phyloP scores from a whole-genome alignment of 2,329 filamentous ascomycete genomes.

The Sporothrix pseudoabietina region DNA sequence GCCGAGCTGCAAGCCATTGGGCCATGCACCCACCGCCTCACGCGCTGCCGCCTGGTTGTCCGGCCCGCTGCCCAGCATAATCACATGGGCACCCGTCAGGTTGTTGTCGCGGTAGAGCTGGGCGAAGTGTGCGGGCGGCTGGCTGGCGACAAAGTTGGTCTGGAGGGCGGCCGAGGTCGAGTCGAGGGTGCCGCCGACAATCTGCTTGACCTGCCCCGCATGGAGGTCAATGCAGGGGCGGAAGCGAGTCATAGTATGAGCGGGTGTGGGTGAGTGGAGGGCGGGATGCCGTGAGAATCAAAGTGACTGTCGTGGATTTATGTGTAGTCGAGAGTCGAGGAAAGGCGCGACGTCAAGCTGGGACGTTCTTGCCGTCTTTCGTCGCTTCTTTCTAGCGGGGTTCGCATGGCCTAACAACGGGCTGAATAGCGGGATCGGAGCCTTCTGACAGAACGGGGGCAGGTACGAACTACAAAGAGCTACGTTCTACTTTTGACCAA shows the following conservation, averaged over 20 bases:
- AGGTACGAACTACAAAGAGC: neutral
- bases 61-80: slow-evolving; percentile 77
- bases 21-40: slow-evolving; percentile 79
- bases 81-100: slow-evolving; percentile 84
- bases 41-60: slow-evolving; percentile 79
- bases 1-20: slow-evolving; percentile 78
- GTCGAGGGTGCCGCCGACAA: slow-evolving; percentile 90
- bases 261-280: neutral
- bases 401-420: neutral
- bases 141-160: slow-evolving; percentile 89
- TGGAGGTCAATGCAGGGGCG: slow-evolving; percentile 97
- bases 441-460: neutral
- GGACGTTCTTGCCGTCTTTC: neutral
- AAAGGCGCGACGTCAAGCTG: neutral
- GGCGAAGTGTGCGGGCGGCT: slow-evolving; percentile 80
- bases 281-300: neutral
- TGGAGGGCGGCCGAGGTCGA: slow-evolving; percentile 66
- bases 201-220: slow-evolving; percentile 97
- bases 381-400: slow-evolving; percentile 2
- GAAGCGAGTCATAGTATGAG: slow-evolving; percentile 75
- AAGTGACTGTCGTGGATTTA: neutral
- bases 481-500: neutral
- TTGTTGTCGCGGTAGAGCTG: slow-evolving; percentile 74
- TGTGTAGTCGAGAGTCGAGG: neutral
- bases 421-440: neutral